Base-by-base conservation (phyloP, 352 stramenopile genomes). In the Phytopythium boreale region DNA sequence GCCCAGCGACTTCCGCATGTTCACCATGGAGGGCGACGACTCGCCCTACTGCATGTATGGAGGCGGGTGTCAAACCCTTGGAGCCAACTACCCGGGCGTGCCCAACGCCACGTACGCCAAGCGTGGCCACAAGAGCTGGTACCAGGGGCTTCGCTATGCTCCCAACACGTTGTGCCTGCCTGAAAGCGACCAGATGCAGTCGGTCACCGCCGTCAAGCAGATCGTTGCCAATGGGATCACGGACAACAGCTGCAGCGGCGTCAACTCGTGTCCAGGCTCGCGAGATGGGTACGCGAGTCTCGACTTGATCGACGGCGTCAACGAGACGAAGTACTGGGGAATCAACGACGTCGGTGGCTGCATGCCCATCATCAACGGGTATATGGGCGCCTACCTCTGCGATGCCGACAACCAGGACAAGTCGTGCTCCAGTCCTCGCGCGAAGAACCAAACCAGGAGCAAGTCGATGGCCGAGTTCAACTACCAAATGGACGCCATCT, bases 401-500 rank as follows among this genome's bases (percentile, higher is more conserved):
- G 74, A 83, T 26, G 67, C 73, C 2, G 79, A 84, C 58, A 84
- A 72, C 60, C 68, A 59, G 10, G 74, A 84, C 64, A 53, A 22
- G 22, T 71, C 74, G 55, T 88, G 76, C 52, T 71, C 65, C 5
- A 55, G 29, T 4, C 73, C 74, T 9, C 59, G 71, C 2, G 66
- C 63, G 0, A 67, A 57, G 14, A 61, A 59, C 34, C 56, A 77
- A 17, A 46, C 52, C 2, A 79, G 77, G 52, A 80, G 52, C 19
- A 63, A 80, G 20, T 26, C 76, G 51, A 84, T 86, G 76, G 49
- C 36, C 41, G 43, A 71, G 9, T 86, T 86, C 51, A 64, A 72
- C 51, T 88, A 88, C 58, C 79, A 88, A 57, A 88, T 88, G 79
- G 79, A 88, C 37, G 79, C 79, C 31, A 74, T 86, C 22, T 88